Evolutionary conservation across 805 yeast species (phyloP).

Genomic region (Millerozyma miso): DNA sequence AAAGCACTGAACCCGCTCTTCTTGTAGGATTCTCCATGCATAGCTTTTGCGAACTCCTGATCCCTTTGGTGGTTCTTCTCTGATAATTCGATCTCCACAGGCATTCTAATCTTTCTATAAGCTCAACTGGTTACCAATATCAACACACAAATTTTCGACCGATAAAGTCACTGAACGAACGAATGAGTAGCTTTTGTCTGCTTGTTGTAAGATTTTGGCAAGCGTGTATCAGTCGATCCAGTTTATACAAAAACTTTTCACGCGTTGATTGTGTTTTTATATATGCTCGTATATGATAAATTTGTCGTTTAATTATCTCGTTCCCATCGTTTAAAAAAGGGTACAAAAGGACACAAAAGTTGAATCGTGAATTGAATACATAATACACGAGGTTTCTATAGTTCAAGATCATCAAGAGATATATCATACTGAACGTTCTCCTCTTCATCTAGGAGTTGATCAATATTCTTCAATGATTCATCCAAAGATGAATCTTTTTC

Average conservation of each 20-base stretch:
- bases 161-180: background rate
- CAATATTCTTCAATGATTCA: conserved; percentile 25
- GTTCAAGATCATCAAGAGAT: conserved; percentile 12
- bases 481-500: conserved; percentile 8
- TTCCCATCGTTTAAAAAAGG: conserved; percentile 10
- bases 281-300: background rate
- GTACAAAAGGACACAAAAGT: conserved; percentile 2
- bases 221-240: background rate
- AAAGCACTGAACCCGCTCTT: conserved; percentile 75
- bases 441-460: conserved; percentile 33
- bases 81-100: conserved; percentile 26
- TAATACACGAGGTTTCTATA: background rate
- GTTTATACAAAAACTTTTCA: background rate
- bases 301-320: conserved; percentile 4
- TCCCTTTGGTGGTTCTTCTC: conserved; percentile 56
- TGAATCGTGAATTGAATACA: background rate
- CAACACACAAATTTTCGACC: no score
- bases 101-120: conserved; percentile 7
- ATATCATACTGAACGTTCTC: conserved; percentile 36
- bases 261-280: background rate
- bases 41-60: conserved; percentile 71
- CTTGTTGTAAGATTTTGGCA: background rate
- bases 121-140: no score
- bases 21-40: conserved; percentile 76
- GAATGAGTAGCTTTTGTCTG: no score